Base-by-base conservation (phyloP, 345 rosid species). In the Sisymbrium irio region DNA sequence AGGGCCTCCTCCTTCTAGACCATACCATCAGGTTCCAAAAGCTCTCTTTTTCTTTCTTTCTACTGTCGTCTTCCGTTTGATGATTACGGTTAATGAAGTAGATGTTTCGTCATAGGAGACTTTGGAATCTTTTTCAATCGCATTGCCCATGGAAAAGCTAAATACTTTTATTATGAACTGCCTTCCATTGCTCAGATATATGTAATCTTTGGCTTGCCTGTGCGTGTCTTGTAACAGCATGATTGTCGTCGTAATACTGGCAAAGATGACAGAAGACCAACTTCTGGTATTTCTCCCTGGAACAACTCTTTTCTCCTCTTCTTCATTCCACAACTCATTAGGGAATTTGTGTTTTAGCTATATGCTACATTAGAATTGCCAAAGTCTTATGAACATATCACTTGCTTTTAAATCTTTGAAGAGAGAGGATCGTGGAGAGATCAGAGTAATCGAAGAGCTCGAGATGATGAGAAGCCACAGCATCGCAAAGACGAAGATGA, bases 181-280 rank as follows among this genome's bases (percentile, higher is more conserved):
- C 84, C 83, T 79, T 80, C 81, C 73, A 46, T 77, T 78, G 83
- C 86, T 84, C 80, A 84, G 67, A 22, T 78, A 15, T 14, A 76
- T 82, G 82, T 85, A 80, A 79, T 89, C 71, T 89, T 85, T 80
- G 93, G 81, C 86, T 86, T 92, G 87, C 92, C 85, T 90, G 83
- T 92, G 79, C 82, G 50, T 91, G 86, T 91, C 82, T 88, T 33
- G 84, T 88, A 84, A 89, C 91, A 96, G 99, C 94, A 84, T 25
- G 92, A 92, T 83, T 96, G 85, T 69, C 94, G 85, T 71, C 82
- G 80, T 85, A 81, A 27, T 81, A 78, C 86, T 37, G 73, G 85
- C 72, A 90, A 80, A 82, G 91, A 55, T 78, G 93, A 85, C 80
- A 86, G 87, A 82, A 82, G 85, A 83, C 76, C 76, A 18, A 78